Evolutionary conservation across 2,329 filamentous ascomycete genomes (phyloP), one percentile per base, ranked within the genome.

Genomic region (Apiospora pterosperma): DNA sequence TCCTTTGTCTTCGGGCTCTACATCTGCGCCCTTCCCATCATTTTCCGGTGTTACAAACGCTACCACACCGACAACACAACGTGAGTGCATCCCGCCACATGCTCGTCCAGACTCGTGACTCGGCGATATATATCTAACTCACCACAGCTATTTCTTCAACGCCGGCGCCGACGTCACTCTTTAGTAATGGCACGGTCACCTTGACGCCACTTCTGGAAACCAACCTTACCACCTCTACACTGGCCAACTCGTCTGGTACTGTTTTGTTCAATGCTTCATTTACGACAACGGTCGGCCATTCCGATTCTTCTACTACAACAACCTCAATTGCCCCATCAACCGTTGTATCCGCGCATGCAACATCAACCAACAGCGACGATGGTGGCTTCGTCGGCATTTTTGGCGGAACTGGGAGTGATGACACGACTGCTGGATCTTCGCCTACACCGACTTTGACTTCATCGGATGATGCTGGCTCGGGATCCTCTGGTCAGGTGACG

Each of bases 391-490:
- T 61, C 28, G 62, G 64, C 3, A 62, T 63, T n/a, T 42, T 59
- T 7, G 70, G 63, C 10, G 66, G 61, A 12, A 64, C 69, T 25
- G 70, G 67, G n/a, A 64, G 65, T 39, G 70, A 69, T 19, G 70
- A 65, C 63, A 65, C 63, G 5, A 66, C 72, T 65, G 69, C 68
- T 39, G 67, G 68, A 4, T 67, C 70, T n/a, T 67, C 72, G 3
- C 69, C 70, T 10, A 66, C 75, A 14, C 67, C 67, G 3, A 69
- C 74, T 2, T 52, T 74, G 4, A 61, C 71, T 7, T 63, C 70
- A 6, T 69, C 19, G 23, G 23, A 48, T 59, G 62, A 66, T 7
- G 64, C 59, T 36, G 67, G 59, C 19, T 66, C 74, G 0, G 67
- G 66, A 2, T 64, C 75, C 36, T 68, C 75, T 4, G 12, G 70